Evolutionary conservation across 257 asterid species (phyloP), one percentile per base, ranked within the genome.

Genomic region (Ilex asprella): DNA sequence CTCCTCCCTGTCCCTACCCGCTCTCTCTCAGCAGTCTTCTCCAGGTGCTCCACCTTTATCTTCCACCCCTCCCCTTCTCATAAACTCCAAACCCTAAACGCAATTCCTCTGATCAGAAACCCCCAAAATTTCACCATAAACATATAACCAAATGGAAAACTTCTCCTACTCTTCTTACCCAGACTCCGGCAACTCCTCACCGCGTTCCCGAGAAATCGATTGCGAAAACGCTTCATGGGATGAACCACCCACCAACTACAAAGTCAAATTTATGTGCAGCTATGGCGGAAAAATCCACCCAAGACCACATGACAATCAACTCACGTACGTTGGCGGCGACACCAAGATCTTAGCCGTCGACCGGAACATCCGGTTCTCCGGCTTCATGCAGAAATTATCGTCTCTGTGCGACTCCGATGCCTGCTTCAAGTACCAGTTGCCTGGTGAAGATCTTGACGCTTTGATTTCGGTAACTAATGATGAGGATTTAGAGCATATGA

Each of bases 381-480:
- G 68, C 82, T 30, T 46, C 82, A 10, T 90, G 97, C 76, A 87
- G 97, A 93, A 85, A 76, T 87, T 93, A 16, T 67, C 83, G 47
- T 72, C 86, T 10, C 59, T 87, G 52, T 82, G 88, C 39, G 95
- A 93, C 4, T 58, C 58, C 14, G 97, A 84, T 32, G 81, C 83
- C 4, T 80, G 91, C 50, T 87, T 93, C 32, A 93, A 93, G 75
- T 93, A 93, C 61, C 99, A 93, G 76, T 56, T 93, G 27, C 99
- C 97, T 2, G 99, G 96, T 5, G 99, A 93, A 52, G 99, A 93
- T 74, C 90, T 93, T 31, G 99, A 93, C 64, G 95, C 99, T 0
- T 69, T 93, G 81, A 93, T 93, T 54, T 89, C 99, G 0, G 99
- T 93, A 39, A 89, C 97, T 13, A 87, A 72, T 66, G 99, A 89